Evolutionary conservation across 805 yeast species (phyloP).

Genomic region (Clavispora santaluciae): DNA sequence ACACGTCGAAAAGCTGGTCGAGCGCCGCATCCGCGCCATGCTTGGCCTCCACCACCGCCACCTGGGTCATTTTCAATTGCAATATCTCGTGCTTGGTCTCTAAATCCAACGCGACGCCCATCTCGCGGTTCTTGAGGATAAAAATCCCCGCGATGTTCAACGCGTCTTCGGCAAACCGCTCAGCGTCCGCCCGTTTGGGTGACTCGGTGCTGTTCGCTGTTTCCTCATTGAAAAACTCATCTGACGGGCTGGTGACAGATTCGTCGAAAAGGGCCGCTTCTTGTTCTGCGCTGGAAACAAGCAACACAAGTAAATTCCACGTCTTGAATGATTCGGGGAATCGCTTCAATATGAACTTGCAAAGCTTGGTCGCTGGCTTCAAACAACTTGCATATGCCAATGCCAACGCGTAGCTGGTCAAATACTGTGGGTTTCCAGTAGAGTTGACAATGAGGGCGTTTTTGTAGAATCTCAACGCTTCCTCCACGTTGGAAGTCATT

Average conservation of each 20-base stretch:
- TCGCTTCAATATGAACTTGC: conserved; percentile 46
- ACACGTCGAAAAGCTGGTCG: conserved; percentile 62
- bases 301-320: conserved; percentile 63
- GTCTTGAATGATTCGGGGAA: conserved; percentile 54
- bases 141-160: conserved; percentile 37
- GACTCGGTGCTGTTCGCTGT: neutral
- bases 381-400: conserved; percentile 42
- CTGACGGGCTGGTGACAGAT: neutral
- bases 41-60: conserved; percentile 61
- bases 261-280: neutral
- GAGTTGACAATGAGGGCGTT: conserved; percentile 34
- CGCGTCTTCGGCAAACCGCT: conserved; percentile 52
- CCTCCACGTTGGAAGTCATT: conserved; percentile 14
- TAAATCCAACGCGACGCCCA: conserved; percentile 20
- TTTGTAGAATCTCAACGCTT: conserved; percentile 25
- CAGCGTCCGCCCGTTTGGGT: conserved; percentile 38
- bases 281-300: conserved; percentile 55
- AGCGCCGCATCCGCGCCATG: conserved; percentile 55
- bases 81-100: conserved; percentile 45
- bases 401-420: conserved; percentile 43
- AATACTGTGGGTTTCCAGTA: conserved; percentile 24
- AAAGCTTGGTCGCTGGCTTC: conserved; percentile 39
- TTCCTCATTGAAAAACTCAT: neutral
- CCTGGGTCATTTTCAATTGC: conserved; percentile 70
- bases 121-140: conserved; percentile 24